A percentile compares a stretch with the other conserved stretches of the same genome.
Conservation (phyloP, 164 flowering plant genomes). For the Chimonanthus praecox region DNA sequence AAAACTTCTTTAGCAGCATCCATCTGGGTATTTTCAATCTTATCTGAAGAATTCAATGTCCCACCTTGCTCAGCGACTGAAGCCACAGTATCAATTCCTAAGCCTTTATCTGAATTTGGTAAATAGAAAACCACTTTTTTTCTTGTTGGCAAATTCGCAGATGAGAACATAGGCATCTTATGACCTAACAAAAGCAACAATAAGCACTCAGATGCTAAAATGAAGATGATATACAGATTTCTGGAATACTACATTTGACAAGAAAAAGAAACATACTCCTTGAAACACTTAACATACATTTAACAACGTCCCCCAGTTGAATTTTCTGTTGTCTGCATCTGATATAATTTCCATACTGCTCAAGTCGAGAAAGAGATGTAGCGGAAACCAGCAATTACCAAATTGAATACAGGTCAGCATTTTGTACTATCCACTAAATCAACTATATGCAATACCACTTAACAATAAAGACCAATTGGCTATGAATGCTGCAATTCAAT, state of each 20-base stretch:
- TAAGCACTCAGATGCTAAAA: not conserved
- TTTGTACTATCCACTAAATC: not conserved
- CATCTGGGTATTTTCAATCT: not conserved
- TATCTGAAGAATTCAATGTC: not conserved
- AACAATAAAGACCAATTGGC: too few relatives aligned
- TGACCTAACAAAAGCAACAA: not conserved
- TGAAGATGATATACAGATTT: not conserved
- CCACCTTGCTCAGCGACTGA: constrained; percentile 9
- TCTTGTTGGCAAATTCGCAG: constrained; percentile 2
- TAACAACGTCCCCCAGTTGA: constrained; percentile 4
- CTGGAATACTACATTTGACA: too few relatives aligned
- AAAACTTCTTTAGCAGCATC: not conserved
- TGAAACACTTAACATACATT: constrained; percentile 5
- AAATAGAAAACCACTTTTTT: constrained; percentile 1
- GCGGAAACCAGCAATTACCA: not conserved
- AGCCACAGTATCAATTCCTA: not conserved
- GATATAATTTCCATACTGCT: constrained; percentile 1
- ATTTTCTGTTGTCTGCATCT: not conserved
- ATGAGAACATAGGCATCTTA: not conserved
- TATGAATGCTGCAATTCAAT: too few relatives aligned
- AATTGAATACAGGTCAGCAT: not conserved
- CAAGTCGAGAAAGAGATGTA: not conserved
- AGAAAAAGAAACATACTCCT: not conserved
- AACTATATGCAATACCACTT: not conserved
- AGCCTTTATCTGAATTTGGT: constrained; percentile 2